A percentile compares a stretch with the other conserved stretches of the same genome.
Evolutionary conservation across 2,329 filamentous ascomycete species (phyloP).

Genomic region (Colletotrichum noveboracense): DNA sequence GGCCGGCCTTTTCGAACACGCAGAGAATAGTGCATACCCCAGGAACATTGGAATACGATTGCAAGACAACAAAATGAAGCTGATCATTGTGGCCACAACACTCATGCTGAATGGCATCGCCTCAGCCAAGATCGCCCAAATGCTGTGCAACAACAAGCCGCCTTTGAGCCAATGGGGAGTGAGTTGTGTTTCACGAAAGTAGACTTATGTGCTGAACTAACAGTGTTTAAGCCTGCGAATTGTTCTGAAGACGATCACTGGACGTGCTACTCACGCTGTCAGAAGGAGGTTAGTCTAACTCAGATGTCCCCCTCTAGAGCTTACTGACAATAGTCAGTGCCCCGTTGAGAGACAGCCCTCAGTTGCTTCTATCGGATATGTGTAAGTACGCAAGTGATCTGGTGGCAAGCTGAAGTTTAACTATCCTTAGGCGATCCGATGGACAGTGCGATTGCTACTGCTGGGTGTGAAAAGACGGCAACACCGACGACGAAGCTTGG

Average conservation of each 20-base stretch:
- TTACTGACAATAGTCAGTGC: background rate
- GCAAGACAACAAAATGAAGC: background rate
- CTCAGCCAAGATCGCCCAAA: background rate
- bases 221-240: fast-evolving
- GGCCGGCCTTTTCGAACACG: fast-evolving
- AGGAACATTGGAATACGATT: background rate
- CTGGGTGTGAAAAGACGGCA: background rate
- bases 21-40: fast-evolving
- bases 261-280: background rate
- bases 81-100: background rate
- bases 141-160: background rate
- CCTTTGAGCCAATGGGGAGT: background rate
- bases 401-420: no score
- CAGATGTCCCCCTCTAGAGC: fast-evolving
- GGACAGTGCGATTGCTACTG: background rate
- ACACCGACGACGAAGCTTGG: no score
- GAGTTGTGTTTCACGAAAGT: background rate
- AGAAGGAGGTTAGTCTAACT: background rate
- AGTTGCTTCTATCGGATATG: background rate
- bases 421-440: background rate
- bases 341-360: background rate
- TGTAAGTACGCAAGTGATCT: background rate
- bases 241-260: background rate
- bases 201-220: background rate
- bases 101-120: background rate